Base-by-base conservation (phyloP, 257 asterid genomes). In the Ehretia macrophylla region DNA sequence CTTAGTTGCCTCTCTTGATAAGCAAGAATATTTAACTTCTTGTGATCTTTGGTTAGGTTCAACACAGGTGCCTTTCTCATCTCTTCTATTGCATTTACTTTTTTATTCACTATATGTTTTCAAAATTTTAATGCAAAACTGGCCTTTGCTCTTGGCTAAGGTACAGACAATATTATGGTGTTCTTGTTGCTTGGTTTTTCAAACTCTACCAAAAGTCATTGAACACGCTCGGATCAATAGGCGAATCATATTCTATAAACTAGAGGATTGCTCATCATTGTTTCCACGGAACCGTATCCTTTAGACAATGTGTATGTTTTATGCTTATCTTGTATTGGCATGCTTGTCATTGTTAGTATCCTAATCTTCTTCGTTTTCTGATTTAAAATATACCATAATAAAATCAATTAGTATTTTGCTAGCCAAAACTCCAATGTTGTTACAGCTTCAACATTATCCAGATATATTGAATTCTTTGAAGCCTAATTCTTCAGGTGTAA, bases 281-380 rank as follows among this genome's bases (percentile, higher is more conserved):
- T 71, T 88, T 48, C 96, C 97, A 17, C 76, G 75, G 70, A 81
- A 78, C 17, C 96, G 99, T 92, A 92, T 92, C 98, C 96, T 87
- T 51, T 17, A 59, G 18, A 14, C 14, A 21, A 17, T 70, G 48
- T 55, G 54, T 38, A 20, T 64, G 23, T 59, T 55, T 73, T 64
- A 54, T 55, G 49, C 71, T 58, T 57, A n/a, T 65, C 62, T n/a
- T 32, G 45, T 32, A 22, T 51, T 16, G 52, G 54, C 54, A 11
- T 17, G 20, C 54, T 11, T 16, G 20, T 8, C 53, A 23, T 37
- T 38, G 51, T 20, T 27, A 22, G 8, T 45, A 11, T 50, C 45
- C 19, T 27, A 49, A n/a, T 11, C 17, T 17, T 49, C 14, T 49
- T n/a, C n/a, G n/a, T 17, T 8, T 49, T 11, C 16, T 52, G 16